A percentile compares a stretch with the other conserved stretches of the same genome.
Evolutionary conservation across 768 basidiomycete species (phyloP).

Genomic region (Crassisporium funariophilum): DNA sequence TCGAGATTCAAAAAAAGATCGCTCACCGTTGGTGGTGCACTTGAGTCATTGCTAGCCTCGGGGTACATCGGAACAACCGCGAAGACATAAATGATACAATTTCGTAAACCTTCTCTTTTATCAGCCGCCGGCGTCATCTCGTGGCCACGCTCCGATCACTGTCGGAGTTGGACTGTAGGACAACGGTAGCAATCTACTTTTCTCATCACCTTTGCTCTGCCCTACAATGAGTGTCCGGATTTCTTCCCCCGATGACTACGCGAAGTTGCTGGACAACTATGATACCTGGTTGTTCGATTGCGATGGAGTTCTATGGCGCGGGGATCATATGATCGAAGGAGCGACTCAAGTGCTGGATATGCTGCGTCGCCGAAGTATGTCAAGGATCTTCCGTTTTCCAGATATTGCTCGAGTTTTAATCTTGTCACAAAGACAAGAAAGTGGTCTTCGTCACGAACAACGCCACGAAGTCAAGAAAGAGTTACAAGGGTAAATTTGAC

Average conservation of each 20-base stretch:
- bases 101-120: no score
- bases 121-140: no score
- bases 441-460: conserved; percentile 97
- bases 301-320: conserved; percentile 94
- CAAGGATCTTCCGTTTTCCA: conserved; percentile 11
- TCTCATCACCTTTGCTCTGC: not conserved
- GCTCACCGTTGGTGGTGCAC: no score
- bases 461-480: conserved; percentile 87
- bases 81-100: no score
- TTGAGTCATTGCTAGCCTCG: no score
- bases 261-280: conserved; percentile 58
- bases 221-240: conserved; percentile 38
- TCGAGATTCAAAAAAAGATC: no score
- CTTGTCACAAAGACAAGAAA: conserved; percentile 62
- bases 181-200: not conserved
- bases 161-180: no score
- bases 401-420: conserved; percentile 3
- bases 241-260: conserved; percentile 47
- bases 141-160: no score
- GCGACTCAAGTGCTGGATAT: conserved; percentile 72
- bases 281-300: conserved; percentile 98
- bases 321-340: conserved; percentile 77
- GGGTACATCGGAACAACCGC: no score
- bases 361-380: conserved; percentile 73
- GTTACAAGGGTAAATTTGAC: conserved; percentile 92